Evolutionary conservation across 495 filamentous ascomycete genomes (phyloP).

Genomic region (Pseudevernia furfuracea): DNA sequence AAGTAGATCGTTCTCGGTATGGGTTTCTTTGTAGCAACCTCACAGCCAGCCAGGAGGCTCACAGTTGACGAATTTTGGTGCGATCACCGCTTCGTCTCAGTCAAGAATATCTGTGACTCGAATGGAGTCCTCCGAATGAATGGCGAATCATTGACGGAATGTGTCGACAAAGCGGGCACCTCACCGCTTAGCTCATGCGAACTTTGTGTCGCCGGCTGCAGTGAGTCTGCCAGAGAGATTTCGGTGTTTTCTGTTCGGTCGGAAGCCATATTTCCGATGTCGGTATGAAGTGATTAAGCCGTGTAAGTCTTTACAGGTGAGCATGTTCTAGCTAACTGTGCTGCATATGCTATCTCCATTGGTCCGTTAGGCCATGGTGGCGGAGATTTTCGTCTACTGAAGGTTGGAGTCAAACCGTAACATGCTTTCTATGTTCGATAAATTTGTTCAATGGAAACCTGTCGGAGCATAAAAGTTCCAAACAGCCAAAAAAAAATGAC

Average conservation of each 20-base stretch:
- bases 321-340: too few relatives aligned
- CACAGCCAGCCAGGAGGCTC: constrained; percentile 37
- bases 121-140: constrained; percentile 10
- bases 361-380: too few relatives aligned
- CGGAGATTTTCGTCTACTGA: too few relatives aligned
- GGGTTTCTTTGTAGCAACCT: constrained; percentile 23
- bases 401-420: too few relatives aligned
- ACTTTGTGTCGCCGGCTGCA: neutral
- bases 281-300: too few relatives aligned
- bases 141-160: neutral
- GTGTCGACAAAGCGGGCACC: neutral
- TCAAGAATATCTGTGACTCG: constrained; percentile 33
- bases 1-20: constrained; percentile 25
- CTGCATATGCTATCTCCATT: too few relatives aligned
- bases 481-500: neutral
- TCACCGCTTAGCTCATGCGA: neutral
- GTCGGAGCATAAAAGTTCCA: too few relatives aligned
- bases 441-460: too few relatives aligned
- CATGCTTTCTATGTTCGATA: too few relatives aligned
- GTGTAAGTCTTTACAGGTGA: too few relatives aligned
- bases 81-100: constrained; percentile 37
- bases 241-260: neutral
- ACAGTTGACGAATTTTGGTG: constrained; percentile 32
- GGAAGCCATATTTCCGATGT: neutral
- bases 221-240: neutral